phyloP scores from a whole-genome alignment of 1,139 yeast genomes.

The Diutina mesorugosa region DNA sequence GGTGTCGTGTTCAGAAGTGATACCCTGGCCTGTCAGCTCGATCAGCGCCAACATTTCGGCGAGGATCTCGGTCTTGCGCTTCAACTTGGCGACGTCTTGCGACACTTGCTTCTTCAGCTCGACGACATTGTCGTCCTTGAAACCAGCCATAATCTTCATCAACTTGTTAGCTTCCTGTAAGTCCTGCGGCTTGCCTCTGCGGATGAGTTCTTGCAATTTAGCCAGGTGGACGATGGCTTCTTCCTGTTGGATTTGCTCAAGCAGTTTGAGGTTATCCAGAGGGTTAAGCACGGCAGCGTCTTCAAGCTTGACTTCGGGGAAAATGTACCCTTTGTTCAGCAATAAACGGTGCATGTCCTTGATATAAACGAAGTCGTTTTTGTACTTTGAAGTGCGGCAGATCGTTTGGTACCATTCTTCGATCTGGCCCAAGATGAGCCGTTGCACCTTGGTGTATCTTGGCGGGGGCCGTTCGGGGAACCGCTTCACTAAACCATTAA shows the following conservation, averaged over 20 bases:
- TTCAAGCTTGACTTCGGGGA: constrained; percentile 84
- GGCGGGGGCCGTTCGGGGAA: constrained; percentile 94
- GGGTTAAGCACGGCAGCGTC: constrained; percentile 93
- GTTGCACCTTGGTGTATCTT: constrained; percentile 71
- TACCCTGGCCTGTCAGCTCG: constrained; percentile 28
- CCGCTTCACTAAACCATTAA: constrained; percentile 82
- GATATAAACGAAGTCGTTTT: constrained; percentile 83
- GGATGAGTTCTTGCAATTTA: constrained; percentile 84
- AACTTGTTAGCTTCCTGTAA: constrained; percentile 90
- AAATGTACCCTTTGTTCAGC: constrained; percentile 75
- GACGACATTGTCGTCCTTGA: constrained; percentile 64
- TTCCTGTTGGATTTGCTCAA: constrained; percentile 84
- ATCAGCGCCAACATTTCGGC: constrained; percentile 72
- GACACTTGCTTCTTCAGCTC: constrained; percentile 67
- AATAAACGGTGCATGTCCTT: constrained; percentile 92
- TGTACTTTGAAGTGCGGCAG: constrained; percentile 80
- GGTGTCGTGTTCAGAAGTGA: constrained; percentile 57
- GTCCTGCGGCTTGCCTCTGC: constrained; percentile 94
- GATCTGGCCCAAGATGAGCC: constrained; percentile 75
- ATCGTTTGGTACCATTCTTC: constrained; percentile 98
- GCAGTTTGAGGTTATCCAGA: constrained; percentile 76
- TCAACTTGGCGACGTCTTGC: constrained; percentile 75
- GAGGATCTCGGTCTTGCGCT: constrained; percentile 79
- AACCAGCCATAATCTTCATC: constrained; percentile 98
- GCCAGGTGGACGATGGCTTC: constrained; percentile 91